Evolutionary conservation across 2,329 filamentous ascomycete species (phyloP).

Genomic region (Aspergillus clavatus): DNA sequence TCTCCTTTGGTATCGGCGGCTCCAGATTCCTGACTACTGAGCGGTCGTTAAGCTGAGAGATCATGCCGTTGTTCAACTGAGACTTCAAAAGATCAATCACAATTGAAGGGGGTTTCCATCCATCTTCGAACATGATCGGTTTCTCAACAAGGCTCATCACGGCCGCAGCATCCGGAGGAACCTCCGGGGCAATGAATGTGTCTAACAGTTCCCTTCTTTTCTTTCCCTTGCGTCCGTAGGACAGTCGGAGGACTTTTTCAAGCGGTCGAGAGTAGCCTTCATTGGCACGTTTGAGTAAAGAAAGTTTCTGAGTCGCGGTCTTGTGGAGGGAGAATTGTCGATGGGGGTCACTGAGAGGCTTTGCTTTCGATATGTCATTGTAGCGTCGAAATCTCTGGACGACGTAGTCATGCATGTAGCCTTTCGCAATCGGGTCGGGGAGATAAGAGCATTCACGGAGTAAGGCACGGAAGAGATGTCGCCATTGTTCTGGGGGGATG

Average conservation of each 20-base stretch:
- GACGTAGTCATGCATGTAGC: slow-evolving; percentile 48
- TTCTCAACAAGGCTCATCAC: slow-evolving; percentile 16
- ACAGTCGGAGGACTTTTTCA: slow-evolving; percentile 48
- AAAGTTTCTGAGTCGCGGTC: slow-evolving; percentile 36
- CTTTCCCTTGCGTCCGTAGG: slow-evolving; percentile 55
- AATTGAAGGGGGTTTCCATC: slow-evolving; percentile 33
- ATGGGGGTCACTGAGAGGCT: slow-evolving; percentile 14
- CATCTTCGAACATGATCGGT: slow-evolving; percentile 21
- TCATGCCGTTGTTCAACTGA: slow-evolving; percentile 28
- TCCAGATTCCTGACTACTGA: slow-evolving; percentile 21
- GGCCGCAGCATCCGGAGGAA: slow-evolving; percentile 19
- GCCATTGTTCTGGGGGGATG: slow-evolving; percentile 29
- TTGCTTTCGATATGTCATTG: slow-evolving; percentile 21
- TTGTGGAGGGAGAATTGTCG: slow-evolving; percentile 21
- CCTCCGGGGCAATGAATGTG: slow-evolving; percentile 26
- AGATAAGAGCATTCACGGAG: slow-evolving; percentile 58
- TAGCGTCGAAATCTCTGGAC: slow-evolving; percentile 46
- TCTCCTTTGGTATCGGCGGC: slow-evolving; percentile 32
- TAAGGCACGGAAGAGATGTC: slow-evolving; percentile 51
- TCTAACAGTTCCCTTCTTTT: slow-evolving; percentile 47
- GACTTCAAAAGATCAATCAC: slow-evolving; percentile 31
- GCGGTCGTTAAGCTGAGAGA: slow-evolving; percentile 21
- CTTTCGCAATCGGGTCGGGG: slow-evolving; percentile 52
- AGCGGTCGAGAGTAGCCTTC: slow-evolving; percentile 50
- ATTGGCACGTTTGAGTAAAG: slow-evolving; percentile 49